These are phyloP conservation scores for Sporothrix inflata DNA, from an alignment of 2,329 filamentous ascomycete genomes.

Conservation along the genomic window DNA sequence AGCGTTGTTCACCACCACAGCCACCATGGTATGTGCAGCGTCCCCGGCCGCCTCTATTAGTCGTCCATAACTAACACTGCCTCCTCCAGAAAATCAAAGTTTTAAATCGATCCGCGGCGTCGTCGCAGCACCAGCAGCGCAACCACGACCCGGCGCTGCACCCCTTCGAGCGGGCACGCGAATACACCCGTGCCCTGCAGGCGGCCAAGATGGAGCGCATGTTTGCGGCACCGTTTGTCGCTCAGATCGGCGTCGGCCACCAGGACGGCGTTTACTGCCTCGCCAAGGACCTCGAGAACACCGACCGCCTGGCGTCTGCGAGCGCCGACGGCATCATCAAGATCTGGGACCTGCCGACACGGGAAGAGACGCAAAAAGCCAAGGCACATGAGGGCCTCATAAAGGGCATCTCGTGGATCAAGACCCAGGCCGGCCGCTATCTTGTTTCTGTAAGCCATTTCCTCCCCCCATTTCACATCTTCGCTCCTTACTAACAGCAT, in stretches of 20 bases:
- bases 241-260: slow-evolving; percentile 85
- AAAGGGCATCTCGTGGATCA: slow-evolving; percentile 69
- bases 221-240: slow-evolving; percentile 73
- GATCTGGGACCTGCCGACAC: slow-evolving; percentile 63
- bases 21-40: neutral
- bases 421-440: slow-evolving; percentile 56
- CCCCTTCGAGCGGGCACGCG: slow-evolving; percentile 86
- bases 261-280: slow-evolving; percentile 87
- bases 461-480: slow-evolving; percentile 46
- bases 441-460: slow-evolving; percentile 63
- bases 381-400: slow-evolving; percentile 70
- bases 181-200: slow-evolving; percentile 72
- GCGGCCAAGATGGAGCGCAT: slow-evolving; percentile 92
- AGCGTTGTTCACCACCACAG: neutral
- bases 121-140: slow-evolving; percentile 35
- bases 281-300: slow-evolving; percentile 75
- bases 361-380: slow-evolving; percentile 72
- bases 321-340: slow-evolving; percentile 94
- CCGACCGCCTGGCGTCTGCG: slow-evolving; percentile 77
- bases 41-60: neutral
- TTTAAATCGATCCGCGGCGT: slow-evolving; percentile 31
- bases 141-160: slow-evolving; percentile 74
- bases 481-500: neutral
- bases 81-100: slow-evolving; percentile 34
- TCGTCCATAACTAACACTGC: neutral